phyloP scores from a whole-genome alignment of 192 early-diverging fungal species.

The Hyaloraphidium curvatum region DNA sequence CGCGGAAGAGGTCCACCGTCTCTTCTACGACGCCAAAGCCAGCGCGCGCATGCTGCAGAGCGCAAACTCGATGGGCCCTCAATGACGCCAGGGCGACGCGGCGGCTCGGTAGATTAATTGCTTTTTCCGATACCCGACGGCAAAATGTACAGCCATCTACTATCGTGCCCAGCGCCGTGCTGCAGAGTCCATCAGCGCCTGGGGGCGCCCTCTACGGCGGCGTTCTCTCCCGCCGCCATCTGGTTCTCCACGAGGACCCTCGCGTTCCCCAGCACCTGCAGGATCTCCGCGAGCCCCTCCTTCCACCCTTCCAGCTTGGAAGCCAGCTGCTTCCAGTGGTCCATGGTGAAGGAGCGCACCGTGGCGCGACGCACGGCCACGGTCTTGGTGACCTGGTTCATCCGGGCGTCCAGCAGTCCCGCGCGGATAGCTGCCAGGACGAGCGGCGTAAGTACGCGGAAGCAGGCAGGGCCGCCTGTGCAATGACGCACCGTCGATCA shows the following conservation, averaged over 20 bases:
- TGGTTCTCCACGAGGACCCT: too few species aligned
- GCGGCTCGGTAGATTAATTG: too few species aligned
- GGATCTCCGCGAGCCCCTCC: conserved; percentile 49
- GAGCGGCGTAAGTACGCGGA: too few species aligned
- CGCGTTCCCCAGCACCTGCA: conserved; percentile 75
- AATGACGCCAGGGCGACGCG: too few species aligned
- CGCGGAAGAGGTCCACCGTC: conserved; percentile 59
- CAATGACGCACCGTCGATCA: conserved; percentile 46
- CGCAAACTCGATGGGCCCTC: too few species aligned
- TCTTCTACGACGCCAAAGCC: conserved; percentile 79
- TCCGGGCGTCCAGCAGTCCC: conserved; percentile 80
- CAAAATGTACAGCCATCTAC: too few species aligned
- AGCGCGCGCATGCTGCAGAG: conserved; percentile 51
- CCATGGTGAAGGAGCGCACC: conserved; percentile 58
- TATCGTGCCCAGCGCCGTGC: too few species aligned
- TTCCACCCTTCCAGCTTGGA: conserved; percentile 58
- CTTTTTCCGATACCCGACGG: too few species aligned
- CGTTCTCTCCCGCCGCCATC: too few species aligned
- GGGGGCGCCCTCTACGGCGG: too few species aligned
- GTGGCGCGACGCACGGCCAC: conserved; percentile 65
- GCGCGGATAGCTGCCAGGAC: conserved; percentile 45
- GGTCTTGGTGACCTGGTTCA: conserved; percentile 74
- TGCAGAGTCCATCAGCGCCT: too few species aligned
- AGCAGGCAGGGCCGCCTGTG: not conserved
- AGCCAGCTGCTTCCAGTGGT: conserved; percentile 64